These are phyloP conservation scores for Solanum appendiculatum DNA, from an alignment of 257 asterid genomes.

Conservation along the genomic window DNA sequence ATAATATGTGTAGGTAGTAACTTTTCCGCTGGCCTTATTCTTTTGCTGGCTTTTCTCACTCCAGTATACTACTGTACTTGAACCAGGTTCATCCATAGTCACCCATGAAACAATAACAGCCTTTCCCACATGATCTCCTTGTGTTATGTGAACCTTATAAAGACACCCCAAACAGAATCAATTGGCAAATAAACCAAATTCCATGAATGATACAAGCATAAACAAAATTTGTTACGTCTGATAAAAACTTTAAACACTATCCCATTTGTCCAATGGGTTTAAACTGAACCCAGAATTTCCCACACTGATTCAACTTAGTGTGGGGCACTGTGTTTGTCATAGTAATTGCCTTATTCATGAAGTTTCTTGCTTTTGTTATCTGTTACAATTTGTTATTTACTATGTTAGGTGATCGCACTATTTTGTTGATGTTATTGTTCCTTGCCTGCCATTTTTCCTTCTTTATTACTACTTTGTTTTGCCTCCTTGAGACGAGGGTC, in stretches of 20 bases:
- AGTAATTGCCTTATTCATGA: background rate
- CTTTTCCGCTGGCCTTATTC: slow-evolving; percentile 26
- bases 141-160: slow-evolving; percentile 78
- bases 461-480: background rate
- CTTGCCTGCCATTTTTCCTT: background rate
- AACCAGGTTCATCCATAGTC: slow-evolving; percentile 64
- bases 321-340: background rate
- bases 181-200: background rate
- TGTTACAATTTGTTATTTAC: background rate
- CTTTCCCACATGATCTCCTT: slow-evolving; percentile 78
- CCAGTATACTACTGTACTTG: slow-evolving; percentile 51
- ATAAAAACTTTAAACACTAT: background rate
- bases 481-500: background rate
- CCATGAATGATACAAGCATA: background rate
- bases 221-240: background rate
- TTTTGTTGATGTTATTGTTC: background rate
- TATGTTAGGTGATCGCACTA: background rate
- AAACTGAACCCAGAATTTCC: background rate
- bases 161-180: background rate
- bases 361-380: background rate
- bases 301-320: background rate
- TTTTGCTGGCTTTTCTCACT: slow-evolving; percentile 28
- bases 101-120: slow-evolving; percentile 94
- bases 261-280: background rate
- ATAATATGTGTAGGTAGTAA: slow-evolving; percentile 42